Evolutionary conservation across 495 filamentous ascomycete species (phyloP), one percentile per base, ranked within the genome.

Genomic region (Penicillium waksmanii): DNA sequence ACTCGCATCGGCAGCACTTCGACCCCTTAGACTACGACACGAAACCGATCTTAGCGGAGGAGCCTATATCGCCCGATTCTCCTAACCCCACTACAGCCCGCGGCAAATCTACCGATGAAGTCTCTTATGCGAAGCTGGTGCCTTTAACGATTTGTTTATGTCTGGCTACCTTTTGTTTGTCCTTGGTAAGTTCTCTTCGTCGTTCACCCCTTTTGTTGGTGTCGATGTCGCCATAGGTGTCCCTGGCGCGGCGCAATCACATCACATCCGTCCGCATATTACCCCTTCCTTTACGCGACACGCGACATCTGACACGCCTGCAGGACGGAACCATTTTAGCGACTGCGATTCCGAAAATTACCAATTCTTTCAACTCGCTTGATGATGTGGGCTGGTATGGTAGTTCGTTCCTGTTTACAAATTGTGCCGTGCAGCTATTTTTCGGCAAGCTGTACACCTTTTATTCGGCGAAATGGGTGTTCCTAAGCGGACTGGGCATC

Each of bases 311-410:
- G 19, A 17, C 42, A 17, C 15, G 1, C 27, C 25, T 27, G 25
- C 38, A 82, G 79, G 87, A 89, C 67, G 87, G 88, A 60, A 90
- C 91, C 8, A 94, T 95, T 61, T 90, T 96, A 52, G 87, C 89
- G 7, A 94, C 91, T 0, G 91, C 91, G 17, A 93, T 94, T 55
- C 91, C 91, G 11, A 85, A 85, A 52, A 95, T 96, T 57, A 93
- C 91, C 0, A 87, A 92, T 67, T 72, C 89, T 42, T 96, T 95
- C 72, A 78, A 89, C 27, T 85, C 88, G 10, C 73, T 95, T 1
- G 76, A 81, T 19, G 91, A 94, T 66, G 87, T 96, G 1, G 91
- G 89, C 49, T 94, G 91, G 91, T 94, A 93, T 53, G 90, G 87
- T 25, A 84, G 82, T 61, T 74, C 79, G 2, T 84, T 83, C 61